Evolutionary conservation across 2,329 filamentous ascomycete species (phyloP), one percentile per base, ranked within the genome.

Genomic region (Colletotrichum viniferum): DNA sequence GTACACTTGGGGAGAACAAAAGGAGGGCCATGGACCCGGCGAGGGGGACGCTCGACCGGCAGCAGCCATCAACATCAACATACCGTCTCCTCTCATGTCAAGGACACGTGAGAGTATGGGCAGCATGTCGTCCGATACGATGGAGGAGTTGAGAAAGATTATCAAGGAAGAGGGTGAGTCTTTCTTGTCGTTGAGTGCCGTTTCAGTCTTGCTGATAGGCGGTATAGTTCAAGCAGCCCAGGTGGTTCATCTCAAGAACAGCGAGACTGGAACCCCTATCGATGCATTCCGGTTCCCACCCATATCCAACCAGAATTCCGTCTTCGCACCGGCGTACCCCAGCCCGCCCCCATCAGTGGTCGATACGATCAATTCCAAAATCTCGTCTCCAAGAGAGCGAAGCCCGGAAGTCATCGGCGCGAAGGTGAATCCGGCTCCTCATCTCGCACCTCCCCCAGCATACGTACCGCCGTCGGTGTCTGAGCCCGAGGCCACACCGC

Each of bases 141-240:
- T 79, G 38, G 73, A 71, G 14, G 78, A 79, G 28, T 32, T 80
- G 63, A 74, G 76, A n/a, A 78, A 76, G 64, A 78, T 79, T 16
- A 78, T 80, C 60, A 76, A 78, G 32, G 78, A 80, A 48, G 79
- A 81, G 52, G 56, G 77, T 71, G 2, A 56, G 64, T 38, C 12
- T 61, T 4, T 21, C n/a, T 36, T 21, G 32, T n/a, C 8, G 4
- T 26, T 8, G 16, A 43, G 21, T 14, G 34, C 6, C 7, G 0
- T 26, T 28, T 18, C 0, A 58, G 18, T 58, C 13, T 43, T 36
- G n/a, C 75, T 77, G 13, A 77, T 34, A 26, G 32, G 18, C 12
- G 0, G 24, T 32, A 4, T 21, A 73, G 71, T 73, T 26, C 63
- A 69, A 76, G 75, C 56, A 55, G 63, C 58, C n/a, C 58, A 76